phyloP scores from a whole-genome alignment of 2,329 filamentous ascomycete genomes.

The Xylariomycetidae sp. region DNA sequence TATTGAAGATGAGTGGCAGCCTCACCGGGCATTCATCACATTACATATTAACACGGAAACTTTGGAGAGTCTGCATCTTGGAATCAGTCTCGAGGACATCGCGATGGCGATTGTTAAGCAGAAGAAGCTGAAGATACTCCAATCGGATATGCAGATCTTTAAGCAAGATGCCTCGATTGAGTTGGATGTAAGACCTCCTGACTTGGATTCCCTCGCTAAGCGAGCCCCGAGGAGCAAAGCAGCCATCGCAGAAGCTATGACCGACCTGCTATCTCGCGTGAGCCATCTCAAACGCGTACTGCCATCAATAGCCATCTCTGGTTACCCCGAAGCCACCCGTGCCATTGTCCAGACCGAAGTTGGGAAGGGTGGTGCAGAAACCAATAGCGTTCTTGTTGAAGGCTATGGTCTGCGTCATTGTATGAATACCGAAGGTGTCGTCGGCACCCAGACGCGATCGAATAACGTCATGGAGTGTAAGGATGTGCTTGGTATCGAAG shows the following conservation, averaged over 20 bases:
- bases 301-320: slow-evolving; percentile 80
- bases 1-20: slow-evolving; percentile 86
- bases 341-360: slow-evolving; percentile 68
- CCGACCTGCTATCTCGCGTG: slow-evolving; percentile 70
- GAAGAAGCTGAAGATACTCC: slow-evolving; percentile 75
- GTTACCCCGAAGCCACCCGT: slow-evolving; percentile 78
- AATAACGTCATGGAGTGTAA: slow-evolving; percentile 90
- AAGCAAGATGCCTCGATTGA: slow-evolving; percentile 57
- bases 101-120: slow-evolving; percentile 70
- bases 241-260: slow-evolving; percentile 45
- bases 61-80: slow-evolving; percentile 75
- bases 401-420: slow-evolving; percentile 86
- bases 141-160: slow-evolving; percentile 59
- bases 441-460: slow-evolving; percentile 67
- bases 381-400: slow-evolving; percentile 79
- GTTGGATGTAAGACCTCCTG: slow-evolving; percentile 61
- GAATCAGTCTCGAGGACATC: slow-evolving; percentile 71
- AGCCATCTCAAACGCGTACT: slow-evolving; percentile 81
- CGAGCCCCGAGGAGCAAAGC: slow-evolving; percentile 43
- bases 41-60: slow-evolving; percentile 77
- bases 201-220: slow-evolving; percentile 44
- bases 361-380: slow-evolving; percentile 27
- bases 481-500: slow-evolving; percentile 90
- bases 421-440: slow-evolving; percentile 89
- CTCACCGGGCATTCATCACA: slow-evolving; percentile 68